A percentile compares a stretch with the other conserved stretches of the same genome.
These are phyloP conservation scores for Vitis amurensis DNA, from an alignment of 164 flowering plant species.

Conservation along the genomic window DNA sequence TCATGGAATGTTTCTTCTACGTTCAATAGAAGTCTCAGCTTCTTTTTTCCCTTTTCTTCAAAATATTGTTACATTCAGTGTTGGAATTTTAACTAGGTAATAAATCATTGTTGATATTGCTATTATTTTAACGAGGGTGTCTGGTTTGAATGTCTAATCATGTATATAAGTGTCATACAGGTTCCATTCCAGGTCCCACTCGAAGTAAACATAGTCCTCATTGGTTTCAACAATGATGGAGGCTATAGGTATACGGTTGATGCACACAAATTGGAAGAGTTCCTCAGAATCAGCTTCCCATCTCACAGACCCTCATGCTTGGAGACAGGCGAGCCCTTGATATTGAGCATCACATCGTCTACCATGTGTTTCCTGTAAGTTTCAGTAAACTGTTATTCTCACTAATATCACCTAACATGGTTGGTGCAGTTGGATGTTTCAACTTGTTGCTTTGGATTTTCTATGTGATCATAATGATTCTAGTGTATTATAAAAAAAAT, in stretches of 20 bases:
- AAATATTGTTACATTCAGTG: neutral
- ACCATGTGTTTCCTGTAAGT: constrained; percentile 75
- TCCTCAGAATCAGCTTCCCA: constrained; percentile 64
- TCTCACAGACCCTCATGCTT: constrained; percentile 81
- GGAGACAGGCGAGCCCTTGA: constrained; percentile 94
- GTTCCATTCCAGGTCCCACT: constrained; percentile 99
- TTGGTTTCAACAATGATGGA: constrained; percentile 90
- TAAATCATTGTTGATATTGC: neutral
- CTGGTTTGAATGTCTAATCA: neutral
- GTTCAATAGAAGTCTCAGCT: neutral
- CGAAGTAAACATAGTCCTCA: constrained; percentile 82
- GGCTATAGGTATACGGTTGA: constrained; percentile 81
- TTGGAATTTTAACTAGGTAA: neutral
- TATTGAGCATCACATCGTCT: constrained; percentile 87
- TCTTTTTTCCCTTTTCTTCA: neutral
- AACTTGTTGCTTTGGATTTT: too few relatives aligned
- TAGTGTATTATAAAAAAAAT: too few relatives aligned
- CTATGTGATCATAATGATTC: too few relatives aligned
- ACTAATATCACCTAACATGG: too few relatives aligned
- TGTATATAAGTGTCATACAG: constrained; percentile 37
- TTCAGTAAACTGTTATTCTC: neutral
- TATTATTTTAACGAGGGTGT: neutral
- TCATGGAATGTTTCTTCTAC: neutral
- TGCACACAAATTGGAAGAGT: constrained; percentile 69
- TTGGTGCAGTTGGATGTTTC: too few relatives aligned